phyloP scores from a whole-genome alignment of 306 rosid genomes.

The Vigna trinervia region DNA sequence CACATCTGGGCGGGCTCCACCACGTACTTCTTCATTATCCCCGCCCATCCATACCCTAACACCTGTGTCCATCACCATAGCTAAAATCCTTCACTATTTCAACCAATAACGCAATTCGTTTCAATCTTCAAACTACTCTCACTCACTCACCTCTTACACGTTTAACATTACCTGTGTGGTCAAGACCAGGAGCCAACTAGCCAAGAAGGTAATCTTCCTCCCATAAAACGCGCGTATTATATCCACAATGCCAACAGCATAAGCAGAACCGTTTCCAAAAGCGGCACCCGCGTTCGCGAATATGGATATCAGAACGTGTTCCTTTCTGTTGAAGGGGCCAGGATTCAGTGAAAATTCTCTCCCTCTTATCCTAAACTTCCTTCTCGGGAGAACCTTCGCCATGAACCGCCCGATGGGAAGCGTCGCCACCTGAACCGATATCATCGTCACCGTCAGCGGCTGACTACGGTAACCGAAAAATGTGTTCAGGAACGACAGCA shows the following conservation, averaged over 20 bases:
- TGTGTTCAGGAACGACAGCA: constrained; percentile 69
- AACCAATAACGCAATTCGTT: not conserved
- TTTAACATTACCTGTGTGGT: constrained; percentile 62
- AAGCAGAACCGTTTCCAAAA: constrained; percentile 65
- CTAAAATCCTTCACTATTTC: not conserved
- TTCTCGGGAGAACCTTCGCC: constrained; percentile 55
- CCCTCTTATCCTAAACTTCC: constrained; percentile 46
- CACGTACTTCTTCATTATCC: constrained; percentile 69
- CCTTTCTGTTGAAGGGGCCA: constrained; percentile 79
- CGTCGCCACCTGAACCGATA: constrained; percentile 65
- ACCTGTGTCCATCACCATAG: constrained; percentile 47
- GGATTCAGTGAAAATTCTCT: constrained; percentile 60
- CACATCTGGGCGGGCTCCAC: constrained; percentile 84
- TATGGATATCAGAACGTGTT: constrained; percentile 75
- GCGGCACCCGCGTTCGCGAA: constrained; percentile 73
- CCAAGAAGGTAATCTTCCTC: constrained; percentile 53
- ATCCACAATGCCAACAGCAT: constrained; percentile 62
- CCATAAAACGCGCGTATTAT: constrained; percentile 63
- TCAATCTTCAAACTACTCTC: not conserved
- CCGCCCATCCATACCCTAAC: constrained; percentile 88
- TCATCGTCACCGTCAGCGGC: constrained; percentile 60
- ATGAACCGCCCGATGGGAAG: constrained; percentile 73
- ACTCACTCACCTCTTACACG: not conserved
- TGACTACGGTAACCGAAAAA: constrained; percentile 65
- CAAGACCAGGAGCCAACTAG: constrained; percentile 64